These are phyloP conservation scores for Anthostomella pinea DNA, from an alignment of 2,329 filamentous ascomycete species.

Conservation along the genomic window DNA sequence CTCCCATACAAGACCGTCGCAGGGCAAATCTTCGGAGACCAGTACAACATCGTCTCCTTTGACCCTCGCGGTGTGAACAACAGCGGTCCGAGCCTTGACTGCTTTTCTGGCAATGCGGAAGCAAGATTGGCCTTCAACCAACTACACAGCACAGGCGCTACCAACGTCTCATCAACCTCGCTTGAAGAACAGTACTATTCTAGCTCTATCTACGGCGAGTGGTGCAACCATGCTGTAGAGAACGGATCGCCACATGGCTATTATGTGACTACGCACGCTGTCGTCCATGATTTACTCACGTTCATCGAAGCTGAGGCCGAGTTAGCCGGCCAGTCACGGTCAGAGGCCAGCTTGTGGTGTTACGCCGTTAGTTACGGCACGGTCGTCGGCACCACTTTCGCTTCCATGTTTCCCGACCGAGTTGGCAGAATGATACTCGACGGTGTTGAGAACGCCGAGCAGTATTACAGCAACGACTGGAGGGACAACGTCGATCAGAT, in stretches of 20 bases:
- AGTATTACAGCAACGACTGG: constrained; percentile 10
- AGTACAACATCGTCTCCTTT: constrained; percentile 42
- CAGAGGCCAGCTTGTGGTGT: constrained; percentile 28
- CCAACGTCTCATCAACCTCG: constrained; percentile 28
- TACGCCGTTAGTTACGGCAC: constrained; percentile 31
- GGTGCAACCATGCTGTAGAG: constrained; percentile 31
- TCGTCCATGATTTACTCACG: constrained; percentile 30
- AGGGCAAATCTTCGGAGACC: constrained; percentile 33
- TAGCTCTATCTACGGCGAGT: constrained; percentile 30
- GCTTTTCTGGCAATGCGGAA: constrained; percentile 28
- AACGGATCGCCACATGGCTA: constrained; percentile 27
- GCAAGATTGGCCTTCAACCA: constrained; percentile 27
- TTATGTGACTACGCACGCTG: constrained; percentile 31
- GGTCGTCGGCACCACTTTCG: constrained; percentile 29
- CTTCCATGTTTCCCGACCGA: constrained; percentile 38
- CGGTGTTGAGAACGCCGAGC: constrained; percentile 19
- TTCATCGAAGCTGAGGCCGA: constrained; percentile 30
- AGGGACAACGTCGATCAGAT: constrained; percentile 9
- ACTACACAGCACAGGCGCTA: constrained; percentile 24
- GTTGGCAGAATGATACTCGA: constrained; percentile 37
- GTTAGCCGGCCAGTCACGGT: constrained; percentile 15
- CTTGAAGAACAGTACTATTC: constrained; percentile 31
- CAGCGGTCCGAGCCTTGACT: constrained; percentile 29
- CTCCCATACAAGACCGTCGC: constrained; percentile 14
- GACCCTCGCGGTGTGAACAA: constrained; percentile 41